phyloP scores from a whole-genome alignment of 176 grass and related monocot genomes.

The bread wheat (Triticum aestivum) region IWGSC_CS_RefSeq_v2.1 NC_057808.1:200309437-200309936 shows the following conservation, averaged over 20 bases:
- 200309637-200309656: background rate
- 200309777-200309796: too few relatives aligned
- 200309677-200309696: background rate
- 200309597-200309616: background rate
- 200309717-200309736: background rate
- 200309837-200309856: conserved; percentile 1
- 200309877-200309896: background rate
- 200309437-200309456: background rate
- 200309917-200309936: background rate
- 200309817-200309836: background rate
- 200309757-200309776: too few relatives aligned
- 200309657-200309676: too few relatives aligned
- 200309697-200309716: background rate
- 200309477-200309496: background rate
- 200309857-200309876: background rate
- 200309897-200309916: background rate
- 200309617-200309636: conserved; percentile 6
- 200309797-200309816: too few relatives aligned
- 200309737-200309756: too few relatives aligned
- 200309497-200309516: conserved; percentile 6
- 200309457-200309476: background rate
- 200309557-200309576: background rate
- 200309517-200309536: background rate
- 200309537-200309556: background rate
- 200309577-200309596: background rate